Evolutionary conservation across 2,329 filamentous ascomycete species (phyloP).

Genomic region (Ceratocystis albifundus): DNA sequence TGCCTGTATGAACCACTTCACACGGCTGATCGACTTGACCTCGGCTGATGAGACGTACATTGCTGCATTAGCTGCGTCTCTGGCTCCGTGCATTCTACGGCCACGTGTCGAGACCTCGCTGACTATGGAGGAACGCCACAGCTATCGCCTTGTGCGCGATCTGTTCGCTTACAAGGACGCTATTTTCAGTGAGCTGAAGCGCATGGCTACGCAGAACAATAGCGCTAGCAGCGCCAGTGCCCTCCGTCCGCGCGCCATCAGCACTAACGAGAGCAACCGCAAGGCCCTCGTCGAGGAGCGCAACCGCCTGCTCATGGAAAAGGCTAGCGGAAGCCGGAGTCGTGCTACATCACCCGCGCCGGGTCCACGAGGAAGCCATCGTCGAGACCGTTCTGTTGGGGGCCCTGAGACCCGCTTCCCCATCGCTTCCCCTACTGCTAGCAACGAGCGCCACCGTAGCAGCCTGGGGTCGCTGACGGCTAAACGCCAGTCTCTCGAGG

Average conservation of each 20-base stretch:
- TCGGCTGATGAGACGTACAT: slow-evolving; percentile 87
- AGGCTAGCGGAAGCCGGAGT: slow-evolving; percentile 51
- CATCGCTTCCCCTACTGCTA: slow-evolving; percentile 54
- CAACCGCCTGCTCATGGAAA: slow-evolving; percentile 65
- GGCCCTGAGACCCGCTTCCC: slow-evolving; percentile 73
- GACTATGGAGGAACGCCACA: slow-evolving; percentile 91
- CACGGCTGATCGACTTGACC: slow-evolving; percentile 87
- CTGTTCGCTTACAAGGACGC: slow-evolving; percentile 87
- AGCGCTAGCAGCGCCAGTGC: slow-evolving; percentile 43
- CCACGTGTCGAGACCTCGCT: slow-evolving; percentile 79
- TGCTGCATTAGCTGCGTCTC: slow-evolving; percentile 55
- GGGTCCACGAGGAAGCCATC: slow-evolving; percentile 46
- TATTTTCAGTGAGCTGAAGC: slow-evolving; percentile 93
- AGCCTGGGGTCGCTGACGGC: slow-evolving; percentile 41
- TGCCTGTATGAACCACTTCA: slow-evolving; percentile 96
- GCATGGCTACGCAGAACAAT: slow-evolving; percentile 62
- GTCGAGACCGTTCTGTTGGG: slow-evolving; percentile 68
- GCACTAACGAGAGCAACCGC: slow-evolving; percentile 89
- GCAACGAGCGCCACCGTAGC: slow-evolving; percentile 40
- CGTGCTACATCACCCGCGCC: slow-evolving; percentile 64
- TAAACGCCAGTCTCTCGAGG: slow-evolving; percentile 65
- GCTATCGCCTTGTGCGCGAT: slow-evolving; percentile 79
- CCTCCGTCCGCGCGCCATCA: slow-evolving; percentile 67
- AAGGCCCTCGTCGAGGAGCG: slow-evolving; percentile 90
- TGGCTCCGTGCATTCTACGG: slow-evolving; percentile 79